These are phyloP conservation scores for Barnettozyma sp. DNA, from an alignment of 805 yeast species.

Conservation along the genomic window DNA sequence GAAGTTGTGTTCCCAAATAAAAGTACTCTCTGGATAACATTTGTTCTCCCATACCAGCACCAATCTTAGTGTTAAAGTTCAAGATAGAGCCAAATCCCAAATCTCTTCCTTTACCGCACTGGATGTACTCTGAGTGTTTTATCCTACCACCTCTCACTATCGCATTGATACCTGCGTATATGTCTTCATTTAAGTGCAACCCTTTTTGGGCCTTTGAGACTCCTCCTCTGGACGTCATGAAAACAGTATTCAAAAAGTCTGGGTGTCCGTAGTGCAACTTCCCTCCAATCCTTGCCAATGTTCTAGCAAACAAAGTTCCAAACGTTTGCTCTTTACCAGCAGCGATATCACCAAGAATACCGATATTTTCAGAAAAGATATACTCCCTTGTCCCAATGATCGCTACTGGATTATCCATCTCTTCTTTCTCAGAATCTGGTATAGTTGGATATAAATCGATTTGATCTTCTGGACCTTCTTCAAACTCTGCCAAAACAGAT, in stretches of 20 bases:
- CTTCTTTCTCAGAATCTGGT: slow-evolving; percentile 21
- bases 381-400: slow-evolving; percentile 81
- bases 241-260: slow-evolving; percentile 66
- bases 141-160: slow-evolving; percentile 74
- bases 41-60: slow-evolving; percentile 90
- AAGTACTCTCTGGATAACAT: slow-evolving; percentile 77
- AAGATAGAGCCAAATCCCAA: slow-evolving; percentile 77
- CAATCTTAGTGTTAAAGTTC: slow-evolving; percentile 78
- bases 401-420: slow-evolving; percentile 50
- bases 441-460: slow-evolving; percentile 41
- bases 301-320: slow-evolving; percentile 78
- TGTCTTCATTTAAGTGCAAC: slow-evolving; percentile 76
- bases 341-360: slow-evolving; percentile 78
- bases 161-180: slow-evolving; percentile 82
- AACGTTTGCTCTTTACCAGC: slow-evolving; percentile 88
- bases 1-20: slow-evolving; percentile 69
- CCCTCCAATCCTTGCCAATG: slow-evolving; percentile 76
- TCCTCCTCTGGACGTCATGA: slow-evolving; percentile 83
- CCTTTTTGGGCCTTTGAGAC: slow-evolving; percentile 83
- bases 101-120: slow-evolving; percentile 85
- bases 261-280: slow-evolving; percentile 86
- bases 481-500: slow-evolving; percentile 70
- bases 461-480: slow-evolving; percentile 35
- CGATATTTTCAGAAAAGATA: slow-evolving; percentile 75
- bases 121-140: slow-evolving; percentile 76